Base-by-base conservation (phyloP, 2,329 filamentous ascomycete species). In the Hypomyces rosellus region DNA sequence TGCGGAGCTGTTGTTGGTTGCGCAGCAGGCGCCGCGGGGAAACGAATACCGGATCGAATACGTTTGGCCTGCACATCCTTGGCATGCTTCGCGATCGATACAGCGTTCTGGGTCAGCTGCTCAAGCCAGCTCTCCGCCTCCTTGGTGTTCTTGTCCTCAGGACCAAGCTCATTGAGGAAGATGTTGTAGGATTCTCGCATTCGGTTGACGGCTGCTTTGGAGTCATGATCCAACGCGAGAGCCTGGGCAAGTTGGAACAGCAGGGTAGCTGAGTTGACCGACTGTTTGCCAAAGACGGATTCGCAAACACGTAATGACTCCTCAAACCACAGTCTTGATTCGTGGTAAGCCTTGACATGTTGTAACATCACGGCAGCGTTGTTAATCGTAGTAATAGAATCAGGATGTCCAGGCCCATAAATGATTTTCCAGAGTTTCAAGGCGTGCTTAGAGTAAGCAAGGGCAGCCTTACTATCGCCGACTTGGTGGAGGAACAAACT, bases 311-410 rank as follows among this genome's bases (percentile, higher is more conserved):
- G 79, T 46, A 97, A 82, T 9, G 91, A 95, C 57, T 89, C 86
- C 70, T 97, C 93, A 65, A 99, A 99, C 93, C 93, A 99, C 55
- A 92, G 78, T 46, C 93, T 86, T 42, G 92, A 97, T 70, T 96
- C 89, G 61, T 92, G 86, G 74, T 95, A 99, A 54, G 88, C 85
- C 76, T 97, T 96, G 61, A 96, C 80, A 50, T 90, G 85, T 71
- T 99, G 93, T 52, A 99, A 82, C 93, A 99, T 99, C 53, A 99
- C 93, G 7, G 93, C 93, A 16, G 89, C 92, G 64, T 99, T 99
- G 80, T 97, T 99, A 71, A 97, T 86, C 14, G 93, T 97, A 8
- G 95, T 99, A 70, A 99, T 96, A 8, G 90, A 95, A 71, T 99
- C 93, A 3, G 93, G 93, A 70, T 99, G 93, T 61, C 89, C 87